Percentiles rank a stretch among this genome's conserved stretches.
phyloP scores from a whole-genome alignment of 1,139 yeast species.

The Nakaseomyces nivariensis region DNA sequence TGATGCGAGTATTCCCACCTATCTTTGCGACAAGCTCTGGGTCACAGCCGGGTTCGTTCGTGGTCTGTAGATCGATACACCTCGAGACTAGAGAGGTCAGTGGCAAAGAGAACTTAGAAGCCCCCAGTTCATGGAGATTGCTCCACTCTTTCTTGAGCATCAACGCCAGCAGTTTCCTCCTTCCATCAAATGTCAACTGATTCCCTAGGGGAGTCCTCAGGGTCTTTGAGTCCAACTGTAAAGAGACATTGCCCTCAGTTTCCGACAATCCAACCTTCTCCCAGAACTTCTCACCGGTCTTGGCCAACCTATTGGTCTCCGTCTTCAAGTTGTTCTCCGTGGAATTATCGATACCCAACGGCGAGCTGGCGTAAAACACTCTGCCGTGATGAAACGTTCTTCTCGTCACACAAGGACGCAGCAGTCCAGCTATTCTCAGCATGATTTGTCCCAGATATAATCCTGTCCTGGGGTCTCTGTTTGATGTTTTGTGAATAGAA shows the following conservation, averaged over 20 bases:
- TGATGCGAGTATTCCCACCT: constrained; percentile 44
- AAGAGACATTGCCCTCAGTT: constrained; percentile 32
- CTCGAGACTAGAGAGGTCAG: constrained; percentile 80
- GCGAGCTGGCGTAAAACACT: not conserved
- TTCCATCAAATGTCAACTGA: constrained; percentile 51
- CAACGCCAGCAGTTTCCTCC: constrained; percentile 56
- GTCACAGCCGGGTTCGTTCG: constrained; percentile 32
- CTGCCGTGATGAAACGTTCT: not conserved
- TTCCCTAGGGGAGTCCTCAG: constrained; percentile 80
- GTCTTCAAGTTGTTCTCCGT: constrained; percentile 44
- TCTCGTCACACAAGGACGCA: not conserved
- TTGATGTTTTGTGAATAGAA: too few relatives aligned
- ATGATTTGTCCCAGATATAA: not conserved
- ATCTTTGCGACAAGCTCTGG: constrained; percentile 47
- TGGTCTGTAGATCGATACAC: constrained; percentile 54
- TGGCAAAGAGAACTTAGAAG: constrained; percentile 76
- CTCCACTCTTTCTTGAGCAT: constrained; percentile 86
- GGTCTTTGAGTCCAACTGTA: constrained; percentile 66
- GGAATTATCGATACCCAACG: constrained; percentile 34
- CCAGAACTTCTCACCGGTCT: constrained; percentile 77
- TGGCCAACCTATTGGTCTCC: constrained; percentile 62
- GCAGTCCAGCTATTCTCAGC: not conserved
- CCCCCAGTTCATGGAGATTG: constrained; percentile 54
- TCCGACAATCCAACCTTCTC: constrained; percentile 52
- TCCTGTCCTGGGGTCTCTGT: too few relatives aligned